A percentile compares a stretch with the other conserved stretches of the same genome.
Evolutionary conservation across 257 asterid genomes (phyloP).

Genomic region (Scutellaria galericulata): DNA sequence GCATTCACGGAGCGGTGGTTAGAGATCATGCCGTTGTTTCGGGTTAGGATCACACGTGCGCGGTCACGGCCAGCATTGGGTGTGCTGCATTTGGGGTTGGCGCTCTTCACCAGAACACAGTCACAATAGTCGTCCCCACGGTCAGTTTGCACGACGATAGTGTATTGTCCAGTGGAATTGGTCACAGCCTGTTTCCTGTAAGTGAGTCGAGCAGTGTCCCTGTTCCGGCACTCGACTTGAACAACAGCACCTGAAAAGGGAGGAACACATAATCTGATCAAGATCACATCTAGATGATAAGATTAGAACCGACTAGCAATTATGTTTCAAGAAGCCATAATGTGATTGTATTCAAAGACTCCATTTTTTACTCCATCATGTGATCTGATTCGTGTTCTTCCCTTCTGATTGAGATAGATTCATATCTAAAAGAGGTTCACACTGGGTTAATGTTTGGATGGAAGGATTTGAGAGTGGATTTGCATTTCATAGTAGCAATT

Average conservation of each 20-base stretch:
- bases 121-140: constrained; percentile 50
- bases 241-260: constrained; percentile 47
- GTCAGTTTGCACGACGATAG: constrained; percentile 37
- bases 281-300: neutral
- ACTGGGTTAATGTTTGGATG: no score
- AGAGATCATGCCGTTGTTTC: constrained; percentile 57
- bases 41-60: constrained; percentile 56
- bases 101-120: constrained; percentile 46
- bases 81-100: constrained; percentile 41
- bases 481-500: no score
- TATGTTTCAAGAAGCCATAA: constrained; percentile 9
- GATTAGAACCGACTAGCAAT: neutral
- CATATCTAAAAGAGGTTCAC: no score
- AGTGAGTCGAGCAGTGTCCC: constrained; percentile 33
- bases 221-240: constrained; percentile 48
- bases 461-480: no score
- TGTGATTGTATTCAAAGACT: neutral
- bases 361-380: no score
- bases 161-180: constrained; percentile 41
- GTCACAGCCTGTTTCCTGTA: constrained; percentile 40
- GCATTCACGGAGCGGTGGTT: constrained; percentile 49
- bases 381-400: no score
- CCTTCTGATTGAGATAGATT: no score
- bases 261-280: neutral
- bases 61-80: constrained; percentile 55